Evolutionary conservation across 345 rosid species (phyloP), one percentile per base, ranked within the genome.

Genomic region (Pistacia integerrima): DNA sequence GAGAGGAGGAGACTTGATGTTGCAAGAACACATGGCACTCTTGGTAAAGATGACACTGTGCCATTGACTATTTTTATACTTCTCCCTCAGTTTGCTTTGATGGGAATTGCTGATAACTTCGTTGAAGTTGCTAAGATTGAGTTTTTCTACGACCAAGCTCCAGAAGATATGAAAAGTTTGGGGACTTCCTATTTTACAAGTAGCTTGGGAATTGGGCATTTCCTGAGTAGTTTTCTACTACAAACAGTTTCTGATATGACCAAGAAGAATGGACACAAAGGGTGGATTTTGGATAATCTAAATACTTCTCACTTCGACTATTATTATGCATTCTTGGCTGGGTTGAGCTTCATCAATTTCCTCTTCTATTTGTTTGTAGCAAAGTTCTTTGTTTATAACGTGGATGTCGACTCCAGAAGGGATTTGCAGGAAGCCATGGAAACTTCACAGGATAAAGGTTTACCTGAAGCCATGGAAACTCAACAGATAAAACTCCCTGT

Each of bases 81-180:
- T 46, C 81, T 91, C 16, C 97, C 98, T 17, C 97, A 93, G 51
- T 91, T 91, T 36, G 91, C 90, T 60, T 65, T 94, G 12, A 81
- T 79, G 89, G 97, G 98, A 25, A 78, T 91, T 0, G 90, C 97
- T n/a, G 97, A 94, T 82, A 38, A 86, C 3, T 91, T 94, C 8
- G 69, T 80, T 16, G 97, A 91, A 73, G 92, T 90, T 9, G 94
- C 98, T 0, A 94, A 94, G 86, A 52, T 93, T 22, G 97, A 92
- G 69, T 92, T 91, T 54, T 94, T 94, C 92, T 94, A 92, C 41
- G 97, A 92, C 64, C 98, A 94, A 64, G 93, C 97, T 9, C 97
- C 98, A 0, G 85, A 89, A 64, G 88, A 88, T 41, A 90, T 91
- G 98, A 92, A 94, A 67, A 89, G 97, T 65, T 81, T 94, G 0